These are phyloP conservation scores for Mimosa pudica DNA, from an alignment of 306 rosid genomes.

Conservation along the genomic window DNA sequence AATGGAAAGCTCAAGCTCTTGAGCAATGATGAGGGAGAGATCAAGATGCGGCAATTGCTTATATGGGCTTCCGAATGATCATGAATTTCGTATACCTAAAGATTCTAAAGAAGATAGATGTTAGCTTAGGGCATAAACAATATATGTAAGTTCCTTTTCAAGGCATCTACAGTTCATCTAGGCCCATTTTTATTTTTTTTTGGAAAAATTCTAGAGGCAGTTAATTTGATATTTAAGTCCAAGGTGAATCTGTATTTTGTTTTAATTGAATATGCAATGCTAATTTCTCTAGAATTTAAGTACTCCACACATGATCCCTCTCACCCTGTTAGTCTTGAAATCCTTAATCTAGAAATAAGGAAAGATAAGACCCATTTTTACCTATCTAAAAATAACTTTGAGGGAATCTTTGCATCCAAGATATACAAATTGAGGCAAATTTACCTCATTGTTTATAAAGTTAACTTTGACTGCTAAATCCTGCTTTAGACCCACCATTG, in stretches of 20 bases:
- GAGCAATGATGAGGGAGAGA: slow-evolving; percentile 6
- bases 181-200: not conserved
- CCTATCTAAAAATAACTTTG: too few relatives aligned
- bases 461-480: too few relatives aligned
- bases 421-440: too few relatives aligned
- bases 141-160: slow-evolving; percentile 15
- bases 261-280: not conserved
- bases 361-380: not conserved
- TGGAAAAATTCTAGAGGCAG: not conserved
- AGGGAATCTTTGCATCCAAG: too few relatives aligned
- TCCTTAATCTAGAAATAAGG: too few relatives aligned
- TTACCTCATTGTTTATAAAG: too few relatives aligned
- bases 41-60: not conserved
- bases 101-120: not conserved
- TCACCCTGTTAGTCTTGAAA: too few relatives aligned
- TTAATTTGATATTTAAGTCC: not conserved
- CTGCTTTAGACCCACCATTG: too few relatives aligned
- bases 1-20: not conserved
- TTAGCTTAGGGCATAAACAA: slow-evolving; percentile 21
- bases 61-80: slow-evolving; percentile 10
- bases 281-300: not conserved
- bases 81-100: slow-evolving; percentile 5
- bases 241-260: not conserved
- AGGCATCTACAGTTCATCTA: slow-evolving; percentile 3
- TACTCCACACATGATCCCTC: not conserved